Conservation (phyloP, 495 filamentous ascomycete genomes). For the Annulohypoxylon moriforme region DNA sequence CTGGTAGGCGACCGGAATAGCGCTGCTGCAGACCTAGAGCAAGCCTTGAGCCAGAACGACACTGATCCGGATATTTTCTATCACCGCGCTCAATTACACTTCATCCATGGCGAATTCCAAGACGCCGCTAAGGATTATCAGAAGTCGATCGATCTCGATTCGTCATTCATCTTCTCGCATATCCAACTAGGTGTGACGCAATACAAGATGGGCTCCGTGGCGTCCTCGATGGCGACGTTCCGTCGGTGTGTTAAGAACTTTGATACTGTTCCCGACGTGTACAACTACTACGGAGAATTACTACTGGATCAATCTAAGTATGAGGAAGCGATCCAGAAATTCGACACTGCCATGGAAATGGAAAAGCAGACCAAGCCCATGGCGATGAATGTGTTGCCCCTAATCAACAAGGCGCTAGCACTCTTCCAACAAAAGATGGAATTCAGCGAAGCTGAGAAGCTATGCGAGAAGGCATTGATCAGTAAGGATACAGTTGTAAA, state of each 20-base stretch:
- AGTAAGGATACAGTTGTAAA: slow-evolving; percentile 68
- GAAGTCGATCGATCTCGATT: slow-evolving; percentile 97
- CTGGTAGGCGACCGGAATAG: slow-evolving; percentile 80
- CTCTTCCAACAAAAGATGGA: slow-evolving; percentile 99
- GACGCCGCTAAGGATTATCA: slow-evolving; percentile 98
- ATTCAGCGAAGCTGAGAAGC: slow-evolving; percentile 90
- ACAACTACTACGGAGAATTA: slow-evolving; percentile 99
- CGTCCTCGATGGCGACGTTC: slow-evolving; percentile 98
- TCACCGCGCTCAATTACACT: slow-evolving; percentile 97
- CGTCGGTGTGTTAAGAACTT: slow-evolving; percentile 98
- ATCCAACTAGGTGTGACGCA: slow-evolving; percentile 99
- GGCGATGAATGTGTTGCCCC: slow-evolving; percentile 94
- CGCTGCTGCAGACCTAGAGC: slow-evolving; percentile 87
- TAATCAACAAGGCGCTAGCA: slow-evolving; percentile 98
- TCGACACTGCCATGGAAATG: slow-evolving; percentile 97
- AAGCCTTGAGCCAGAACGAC: slow-evolving; percentile 84
- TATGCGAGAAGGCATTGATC: slow-evolving; percentile 96
- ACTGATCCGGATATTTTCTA: slow-evolving; percentile 99
- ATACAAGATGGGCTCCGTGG: slow-evolving; percentile 99
- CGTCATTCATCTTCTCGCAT: slow-evolving; percentile 97
- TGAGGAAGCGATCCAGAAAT: slow-evolving; percentile 96
- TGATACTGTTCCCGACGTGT: slow-evolving; percentile 93
- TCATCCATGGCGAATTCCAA: slow-evolving; percentile 92
- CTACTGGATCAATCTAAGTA: slow-evolving; percentile 96
- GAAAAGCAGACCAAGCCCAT: slow-evolving; percentile 93